Evolutionary conservation across 1,139 yeast species (phyloP), one percentile per base, ranked within the genome.

Genomic region (Nadsonia starkeyi-henricii): DNA sequence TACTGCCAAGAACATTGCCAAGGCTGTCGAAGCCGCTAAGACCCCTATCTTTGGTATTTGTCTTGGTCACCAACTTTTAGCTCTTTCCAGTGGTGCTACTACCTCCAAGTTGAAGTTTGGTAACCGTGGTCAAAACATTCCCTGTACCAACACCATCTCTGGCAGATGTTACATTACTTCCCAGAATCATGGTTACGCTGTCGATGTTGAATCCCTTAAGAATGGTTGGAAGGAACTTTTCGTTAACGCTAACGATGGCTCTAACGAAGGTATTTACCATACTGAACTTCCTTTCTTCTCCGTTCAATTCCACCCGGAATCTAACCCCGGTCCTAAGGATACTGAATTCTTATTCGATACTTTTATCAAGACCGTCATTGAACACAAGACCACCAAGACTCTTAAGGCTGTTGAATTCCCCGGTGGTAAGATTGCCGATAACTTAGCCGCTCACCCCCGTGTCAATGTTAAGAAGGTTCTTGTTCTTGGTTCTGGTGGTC

Each of bases 301-400:
- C n/a, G 97, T 91, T 47, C 99, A 93, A 74, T 91, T 93, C 77
- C 99, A 93, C 65, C 99, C 99, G 20, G 99, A 93, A 73, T 86
- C 97, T 36, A 86, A 96, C 49, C 98, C 98, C 45, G 99, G 99
- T 66, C 99, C 99, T 65, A 81, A 96, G 66, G 99, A 93, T 66
- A 91, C 99, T 50, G 98, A 93, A 69, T 93, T 91, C 66, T 75
- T 93, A 65, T 93, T 93, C 62, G 98, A 93, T 63, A 89, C 85
- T 41, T 93, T 93, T 69, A 83, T 93, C 62, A 68, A 85, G 56
- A 70, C 96, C 46, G 95, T 91, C 48, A 66, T 77, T 53, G 88
- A 84, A 49, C 72, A 66, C 65, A 74, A 77, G 60, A 66, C 70
- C 60, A 69, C 79, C 54, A 80, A 81, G 51, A 63, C 68, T 41